Conservation (phyloP, 768 basidiomycete genomes). For the Mrakia gelida region DNA sequence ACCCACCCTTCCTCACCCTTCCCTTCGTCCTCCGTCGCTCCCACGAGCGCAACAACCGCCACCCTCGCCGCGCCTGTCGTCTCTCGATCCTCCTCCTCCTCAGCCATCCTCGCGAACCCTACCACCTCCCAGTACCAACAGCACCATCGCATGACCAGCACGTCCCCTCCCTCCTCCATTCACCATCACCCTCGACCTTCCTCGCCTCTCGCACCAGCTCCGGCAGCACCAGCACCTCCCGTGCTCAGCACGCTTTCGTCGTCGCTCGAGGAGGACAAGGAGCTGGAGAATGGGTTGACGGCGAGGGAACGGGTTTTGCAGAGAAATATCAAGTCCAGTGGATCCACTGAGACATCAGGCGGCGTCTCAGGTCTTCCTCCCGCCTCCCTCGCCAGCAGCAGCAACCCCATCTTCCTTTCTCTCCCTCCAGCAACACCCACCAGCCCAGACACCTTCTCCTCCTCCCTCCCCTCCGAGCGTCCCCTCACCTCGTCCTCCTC, state of each 20-base stretch:
- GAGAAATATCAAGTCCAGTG: neutral
- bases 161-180: neutral
- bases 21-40: neutral
- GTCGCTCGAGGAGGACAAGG: neutral
- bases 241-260: neutral
- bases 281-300: neutral
- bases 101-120: slow-evolving; percentile 10
- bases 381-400: neutral
- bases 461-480: neutral
- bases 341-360: neutral
- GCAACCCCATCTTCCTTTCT: neutral
- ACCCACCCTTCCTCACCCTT: neutral
- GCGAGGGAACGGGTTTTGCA: neutral
- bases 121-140: slow-evolving; percentile 14
- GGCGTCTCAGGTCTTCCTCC: neutral
- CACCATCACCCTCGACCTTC: neutral
- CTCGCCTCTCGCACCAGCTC: slow-evolving; percentile 3
- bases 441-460: neutral
- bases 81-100: neutral
- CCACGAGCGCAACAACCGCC: neutral
- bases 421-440: neutral
- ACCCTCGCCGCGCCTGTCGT: neutral
- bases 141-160: slow-evolving; percentile 4
- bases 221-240: neutral
- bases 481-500: neutral